Evolutionary conservation across 345 rosid genomes (phyloP), one percentile per base, ranked within the genome.

Genomic region (Orychophragmus violaceus): DNA sequence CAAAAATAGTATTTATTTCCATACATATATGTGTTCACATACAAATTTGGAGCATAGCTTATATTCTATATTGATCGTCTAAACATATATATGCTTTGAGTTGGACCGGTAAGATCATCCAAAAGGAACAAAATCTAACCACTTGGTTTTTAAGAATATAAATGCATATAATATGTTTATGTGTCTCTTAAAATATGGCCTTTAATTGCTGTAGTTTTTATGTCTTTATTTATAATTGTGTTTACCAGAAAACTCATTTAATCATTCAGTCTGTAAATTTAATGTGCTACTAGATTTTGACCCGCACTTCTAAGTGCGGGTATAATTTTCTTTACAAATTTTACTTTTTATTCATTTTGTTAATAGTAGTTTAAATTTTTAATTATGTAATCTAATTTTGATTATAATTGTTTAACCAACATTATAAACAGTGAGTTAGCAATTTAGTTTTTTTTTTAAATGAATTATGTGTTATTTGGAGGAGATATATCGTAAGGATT

Each of bases 51-150:
- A 62, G 50, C 12, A 71, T 71, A 35, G 69, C 57, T 63, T 45
- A 45, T 64, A 13, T 23, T 55, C 3, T 33, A 13, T 14, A 35
- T 63, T 27, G 49, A 18, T 41, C 52, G 51, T 30, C 8, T 6
- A 33, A 33, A 19, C 41, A 42, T 30, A 29, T 50, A 25, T 16
- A 25, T 48, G 51, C 42, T 59, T 50, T 51, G 61, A 41, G 53
- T 52, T 61, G 61, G 46, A 70, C 68, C 62, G 62, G 67, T 51
- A 61, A 61, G 62, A 52, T 70, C 46, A 52, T 41, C 10, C 62
- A 29, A 52, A 61, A 60, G 30, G 46, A 52, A 70, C 68, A 61
- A 41, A 51, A 61, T 61, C 62, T 61, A 52, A 61, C 62, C 33
- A 70, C 66, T 61, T 70, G 78, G 48, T 44, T 54, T 72, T 51